Percentiles rank a stretch among this genome's conserved stretches.
These are phyloP conservation scores for Halteria grandinella DNA, from an alignment of 73 alveolate species.

Conservation along the genomic window DNA sequence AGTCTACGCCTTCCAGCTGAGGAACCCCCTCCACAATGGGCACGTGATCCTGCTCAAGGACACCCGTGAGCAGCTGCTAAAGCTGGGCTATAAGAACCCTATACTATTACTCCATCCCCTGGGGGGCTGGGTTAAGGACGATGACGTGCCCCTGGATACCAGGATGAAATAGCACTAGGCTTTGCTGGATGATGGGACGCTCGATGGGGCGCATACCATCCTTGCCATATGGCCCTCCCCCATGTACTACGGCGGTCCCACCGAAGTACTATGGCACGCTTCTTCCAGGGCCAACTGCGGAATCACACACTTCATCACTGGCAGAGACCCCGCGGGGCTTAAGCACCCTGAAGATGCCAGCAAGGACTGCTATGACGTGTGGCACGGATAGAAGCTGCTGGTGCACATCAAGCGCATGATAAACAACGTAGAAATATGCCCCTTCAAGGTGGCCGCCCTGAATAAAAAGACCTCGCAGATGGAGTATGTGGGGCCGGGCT, in stretches of 20 bases:
- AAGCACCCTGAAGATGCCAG: slow-evolving; percentile 66
- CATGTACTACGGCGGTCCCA: slow-evolving; percentile 75
- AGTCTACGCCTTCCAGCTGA: slow-evolving; percentile 68
- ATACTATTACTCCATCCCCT: slow-evolving; percentile 66
- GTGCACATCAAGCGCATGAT: slow-evolving; percentile 23
- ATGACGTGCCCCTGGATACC: slow-evolving; percentile 65
- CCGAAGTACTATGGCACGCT: slow-evolving; percentile 77
- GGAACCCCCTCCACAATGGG: slow-evolving; percentile 75
- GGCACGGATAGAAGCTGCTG: slow-evolving; percentile 71
- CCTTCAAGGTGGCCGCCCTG: slow-evolving; percentile 69
- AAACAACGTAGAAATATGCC: slow-evolving; percentile 62
- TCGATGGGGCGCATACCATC: slow-evolving; percentile 51
- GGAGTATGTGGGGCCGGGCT: slow-evolving; percentile 55
- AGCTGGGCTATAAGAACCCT: slow-evolving; percentile 65
- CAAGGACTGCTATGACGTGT: slow-evolving; percentile 61
- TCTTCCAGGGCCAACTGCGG: slow-evolving; percentile 69
- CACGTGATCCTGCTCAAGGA: slow-evolving; percentile 66
- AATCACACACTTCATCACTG: slow-evolving; percentile 64
- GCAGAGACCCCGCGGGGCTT: slow-evolving; percentile 78
- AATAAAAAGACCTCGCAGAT: slow-evolving; percentile 42
- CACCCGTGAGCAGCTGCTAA: slow-evolving; percentile 58
- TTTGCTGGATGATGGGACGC: slow-evolving; percentile 64
- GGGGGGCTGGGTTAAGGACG: slow-evolving; percentile 77
- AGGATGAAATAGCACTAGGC: slow-evolving; percentile 74
- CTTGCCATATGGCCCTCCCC: slow-evolving; percentile 79